Evolutionary conservation across 805 yeast genomes (phyloP).

Genomic region (Starmerella potacharoeniae): DNA sequence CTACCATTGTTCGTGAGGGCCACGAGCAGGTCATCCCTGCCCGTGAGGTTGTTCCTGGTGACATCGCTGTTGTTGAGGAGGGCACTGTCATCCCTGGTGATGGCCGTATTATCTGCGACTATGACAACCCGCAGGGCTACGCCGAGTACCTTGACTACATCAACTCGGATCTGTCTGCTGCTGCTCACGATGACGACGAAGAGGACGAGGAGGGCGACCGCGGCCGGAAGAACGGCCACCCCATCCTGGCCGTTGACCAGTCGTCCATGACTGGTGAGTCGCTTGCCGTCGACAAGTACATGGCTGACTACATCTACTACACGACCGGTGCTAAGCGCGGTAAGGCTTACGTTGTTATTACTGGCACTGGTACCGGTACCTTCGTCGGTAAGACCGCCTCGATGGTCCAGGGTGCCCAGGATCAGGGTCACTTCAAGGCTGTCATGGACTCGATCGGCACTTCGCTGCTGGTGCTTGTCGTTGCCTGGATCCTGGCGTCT

Average conservation of each 20-base stretch:
- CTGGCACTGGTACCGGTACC: slow-evolving; percentile 89
- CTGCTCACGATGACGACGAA: slow-evolving; percentile 22
- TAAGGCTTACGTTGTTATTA: slow-evolving; percentile 86
- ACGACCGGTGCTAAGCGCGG: slow-evolving; percentile 95
- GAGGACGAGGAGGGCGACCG: slow-evolving; percentile 28
- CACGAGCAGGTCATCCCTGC: slow-evolving; percentile 63
- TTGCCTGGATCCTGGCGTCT: slow-evolving; percentile 70
- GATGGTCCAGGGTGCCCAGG: slow-evolving; percentile 88
- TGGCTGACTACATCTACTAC: slow-evolving; percentile 83
- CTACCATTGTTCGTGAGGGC: slow-evolving; percentile 78
- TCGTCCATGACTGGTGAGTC: slow-evolving; percentile 98
- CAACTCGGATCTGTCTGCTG: slow-evolving; percentile 28
- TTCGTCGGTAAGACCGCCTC: slow-evolving; percentile 97
- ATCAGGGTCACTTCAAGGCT: slow-evolving; percentile 97
- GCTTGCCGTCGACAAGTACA: slow-evolving; percentile 84
- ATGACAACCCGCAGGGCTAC: slow-evolving; percentile 32
- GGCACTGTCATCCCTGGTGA: slow-evolving; percentile 90
- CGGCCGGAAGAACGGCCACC: slow-evolving; percentile 74
- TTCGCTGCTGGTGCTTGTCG: slow-evolving; percentile 74
- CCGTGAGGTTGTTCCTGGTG: slow-evolving; percentile 89
- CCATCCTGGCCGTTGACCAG: slow-evolving; percentile 73
- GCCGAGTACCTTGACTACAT: slow-evolving; percentile 32
- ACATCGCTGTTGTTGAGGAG: slow-evolving; percentile 80
- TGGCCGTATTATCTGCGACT: slow-evolving; percentile 51
- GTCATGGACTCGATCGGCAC: slow-evolving; percentile 97